Evolutionary conservation across 495 filamentous ascomycete genomes (phyloP), one percentile per base, ranked within the genome.

Genomic region (Podospora appendiculata): DNA sequence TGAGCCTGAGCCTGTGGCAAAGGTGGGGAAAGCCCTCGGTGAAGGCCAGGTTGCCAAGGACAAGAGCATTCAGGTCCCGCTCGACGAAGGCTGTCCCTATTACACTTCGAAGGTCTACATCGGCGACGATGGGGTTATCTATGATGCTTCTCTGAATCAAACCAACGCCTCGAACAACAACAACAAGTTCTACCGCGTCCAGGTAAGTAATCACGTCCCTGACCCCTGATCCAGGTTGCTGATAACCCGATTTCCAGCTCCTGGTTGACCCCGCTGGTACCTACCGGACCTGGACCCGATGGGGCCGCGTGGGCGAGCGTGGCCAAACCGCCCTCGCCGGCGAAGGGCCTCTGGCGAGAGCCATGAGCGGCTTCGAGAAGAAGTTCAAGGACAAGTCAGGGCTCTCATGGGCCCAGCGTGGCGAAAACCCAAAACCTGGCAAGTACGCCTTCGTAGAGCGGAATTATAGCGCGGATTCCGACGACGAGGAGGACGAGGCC

Each of bases 301-400:
- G 84, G 86, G 89, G 89, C 10, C 78, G 89, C 13, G 87, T 92
- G 8, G 89, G 89, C 0, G 87, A 90, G 51, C 58, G 48, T 34
- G 89, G 89, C 3, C 81, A 88, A 57, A 75, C 61, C 7, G 73
- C 76, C 1, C 51, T 72, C 14, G 56, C 85, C 3, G 72, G 70
- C 2, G 34, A 64, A 8, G 70, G 73, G 9, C 45, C 54, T 14
- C 56, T 85, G 7, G 52, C 55, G 0, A 38, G 54, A 6, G 87
- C 88, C 0, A 61, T 78, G 32, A 53, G 41, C 1, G 52, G 75
- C 6, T 94, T 88, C 50, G 67, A 86, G 33, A 83, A 79, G 60
- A 88, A 87, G 55, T 94, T 95, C 76, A 89, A 81, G 54, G 77
- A 80, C 54, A 93, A 94, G 64, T 79, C 86, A 0, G 88, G 89